Evolutionary conservation across 176 grass and related monocot species (phyloP), one percentile per base, ranked within the genome.

Genomic region (Oryza longistaminata): DNA sequence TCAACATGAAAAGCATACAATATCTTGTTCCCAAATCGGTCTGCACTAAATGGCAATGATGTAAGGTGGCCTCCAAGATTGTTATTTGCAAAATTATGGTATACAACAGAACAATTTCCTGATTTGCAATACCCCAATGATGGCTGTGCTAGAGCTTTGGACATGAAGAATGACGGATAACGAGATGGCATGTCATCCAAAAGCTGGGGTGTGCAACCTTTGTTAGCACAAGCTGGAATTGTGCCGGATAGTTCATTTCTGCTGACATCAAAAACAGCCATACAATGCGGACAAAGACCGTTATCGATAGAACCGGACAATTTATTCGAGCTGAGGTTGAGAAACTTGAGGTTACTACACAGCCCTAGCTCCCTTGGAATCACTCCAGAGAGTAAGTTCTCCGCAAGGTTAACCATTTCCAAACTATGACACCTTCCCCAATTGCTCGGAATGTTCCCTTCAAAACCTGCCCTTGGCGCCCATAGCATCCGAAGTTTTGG

Each of bases 71-170:
- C 94, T 35, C 42, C 81, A 50, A 97, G 90, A 74, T 76, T 90
- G 81, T 97, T 97, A 66, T 90, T 90, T 1, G 83, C 90, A 87
- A 97, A 97, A 85, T 92, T 97, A 81, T 97, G 94, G 65, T 90
- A 97, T 31, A 94, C 90, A 80, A 75, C 31, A 45, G 74, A 87
- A 77, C 82, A 82, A 21, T 83, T 68, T 77, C 31, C 72, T 71
- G 89, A 89, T 19, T 73, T 25, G 45, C 53, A 81, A 52, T 45
- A 73, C 69, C 55, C 66, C 25, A 55, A 52, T 46, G 76, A 69
- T 52, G 91, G 81, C 33, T 79, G 39, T 65, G 58, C 74, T 33
- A 82, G 14, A 87, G 65, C 42, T 73, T 76, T 74, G 33, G 81
- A 87, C 50, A 82, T 85, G 74, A 94, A 82, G 49, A 52, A 26